These are phyloP conservation scores for Metschnikowia rubicola DNA, from an alignment of 805 yeast species.

Conservation along the genomic window DNA sequence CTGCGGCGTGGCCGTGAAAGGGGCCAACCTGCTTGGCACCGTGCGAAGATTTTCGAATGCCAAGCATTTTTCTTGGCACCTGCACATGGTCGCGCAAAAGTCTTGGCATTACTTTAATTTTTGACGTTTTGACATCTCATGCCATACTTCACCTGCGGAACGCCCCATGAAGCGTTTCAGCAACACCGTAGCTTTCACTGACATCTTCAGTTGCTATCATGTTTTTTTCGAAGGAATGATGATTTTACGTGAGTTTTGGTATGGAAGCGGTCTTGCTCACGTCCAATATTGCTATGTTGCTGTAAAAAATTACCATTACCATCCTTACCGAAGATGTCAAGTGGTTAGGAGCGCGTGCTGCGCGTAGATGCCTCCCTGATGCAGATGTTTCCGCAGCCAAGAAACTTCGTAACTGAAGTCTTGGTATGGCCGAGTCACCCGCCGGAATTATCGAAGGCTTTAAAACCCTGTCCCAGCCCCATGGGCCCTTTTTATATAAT, in stretches of 20 bases:
- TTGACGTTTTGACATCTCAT: constrained; percentile 16
- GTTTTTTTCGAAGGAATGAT: neutral
- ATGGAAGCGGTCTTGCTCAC: neutral
- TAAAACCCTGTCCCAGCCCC: too few relatives aligned
- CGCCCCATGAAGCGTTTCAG: constrained; percentile 3
- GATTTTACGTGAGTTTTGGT: too few relatives aligned
- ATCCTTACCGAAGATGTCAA: constrained; percentile 5
- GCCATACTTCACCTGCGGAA: constrained; percentile 9
- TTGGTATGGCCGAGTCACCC: neutral
- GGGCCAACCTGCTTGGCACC: constrained; percentile 7
- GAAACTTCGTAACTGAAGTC: constrained; percentile 4
- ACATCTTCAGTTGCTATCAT: neutral
- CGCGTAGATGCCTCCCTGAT: constrained; percentile 2
- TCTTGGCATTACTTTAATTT: constrained; percentile 11
- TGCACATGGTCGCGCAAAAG: neutral
- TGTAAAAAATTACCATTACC: neutral
- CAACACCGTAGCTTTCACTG: neutral
- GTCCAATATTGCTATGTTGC: neutral
- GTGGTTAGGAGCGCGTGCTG: constrained; percentile 6
- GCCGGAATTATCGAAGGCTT: constrained; percentile 1
- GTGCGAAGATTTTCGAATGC: constrained; percentile 1
- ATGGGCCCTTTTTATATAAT: neutral
- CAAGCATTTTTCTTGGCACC: constrained; percentile 4
- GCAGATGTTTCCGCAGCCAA: constrained; percentile 10
- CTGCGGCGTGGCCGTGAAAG: neutral